A percentile compares a stretch with the other conserved stretches of the same genome.
phyloP scores from a whole-genome alignment of 2,329 filamentous ascomycete genomes.

The Byssochlamys sp. region DNA sequence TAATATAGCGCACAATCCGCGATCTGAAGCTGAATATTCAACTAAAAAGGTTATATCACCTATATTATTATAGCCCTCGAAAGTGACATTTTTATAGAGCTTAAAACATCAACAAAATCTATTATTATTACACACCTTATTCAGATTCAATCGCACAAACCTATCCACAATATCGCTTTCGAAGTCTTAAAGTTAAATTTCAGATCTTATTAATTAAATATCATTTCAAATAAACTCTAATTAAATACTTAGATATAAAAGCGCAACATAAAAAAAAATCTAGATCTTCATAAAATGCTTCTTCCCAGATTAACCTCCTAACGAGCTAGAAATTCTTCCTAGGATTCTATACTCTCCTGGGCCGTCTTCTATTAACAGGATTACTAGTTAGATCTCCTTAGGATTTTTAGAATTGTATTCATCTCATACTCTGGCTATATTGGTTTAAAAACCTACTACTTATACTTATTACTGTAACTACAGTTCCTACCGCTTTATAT shows the following conservation, averaged over 20 bases:
- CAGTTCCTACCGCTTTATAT: neutral
- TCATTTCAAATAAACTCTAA: conserved; percentile 8
- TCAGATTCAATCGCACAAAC: conserved; percentile 13
- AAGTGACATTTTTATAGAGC: conserved; percentile 7
- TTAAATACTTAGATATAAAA: conserved; percentile 11
- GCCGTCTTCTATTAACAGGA: conserved; percentile 1
- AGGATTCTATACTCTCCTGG: conserved; percentile 12
- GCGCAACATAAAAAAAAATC: conserved; percentile 9
- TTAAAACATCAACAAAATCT: conserved; percentile 9
- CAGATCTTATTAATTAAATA: conserved; percentile 14
- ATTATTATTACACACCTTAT: conserved; percentile 10
- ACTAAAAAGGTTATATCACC: neutral
- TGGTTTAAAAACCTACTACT: too few relatives aligned
- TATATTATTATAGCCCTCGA: conserved; percentile 10
- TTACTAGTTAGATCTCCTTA: neutral
- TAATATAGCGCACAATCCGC: too few relatives aligned
- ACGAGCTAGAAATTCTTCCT: conserved; percentile 15
- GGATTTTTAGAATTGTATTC: neutral
- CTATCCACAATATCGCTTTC: conserved; percentile 16
- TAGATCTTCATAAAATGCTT: conserved; percentile 9
- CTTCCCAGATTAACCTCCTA: conserved; percentile 13
- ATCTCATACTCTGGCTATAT: neutral
- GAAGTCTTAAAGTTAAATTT: conserved; percentile 14
- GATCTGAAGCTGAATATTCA: too few relatives aligned
- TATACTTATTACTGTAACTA: neutral